Conservation (phyloP, 1,284 basidiomycete species). For the Meira nashicola region DNA sequence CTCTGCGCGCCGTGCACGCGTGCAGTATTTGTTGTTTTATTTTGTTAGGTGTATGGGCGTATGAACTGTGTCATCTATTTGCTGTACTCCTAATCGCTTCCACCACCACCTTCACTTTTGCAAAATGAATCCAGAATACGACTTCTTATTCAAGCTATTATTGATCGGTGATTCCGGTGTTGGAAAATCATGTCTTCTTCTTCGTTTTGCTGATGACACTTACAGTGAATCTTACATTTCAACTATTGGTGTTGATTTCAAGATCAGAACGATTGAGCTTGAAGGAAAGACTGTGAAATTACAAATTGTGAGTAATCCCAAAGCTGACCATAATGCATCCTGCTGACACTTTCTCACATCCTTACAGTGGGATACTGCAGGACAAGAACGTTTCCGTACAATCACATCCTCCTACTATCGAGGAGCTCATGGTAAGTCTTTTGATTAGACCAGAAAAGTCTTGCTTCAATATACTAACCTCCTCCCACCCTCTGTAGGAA, state of each 20-base stretch:
- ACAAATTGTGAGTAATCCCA: conserved; percentile 71
- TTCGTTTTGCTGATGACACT: conserved; percentile 98
- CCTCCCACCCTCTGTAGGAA: too few species aligned
- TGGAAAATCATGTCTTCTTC: conserved; percentile 94
- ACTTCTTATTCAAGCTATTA: conserved; percentile 52
- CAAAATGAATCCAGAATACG: conserved; percentile 35
- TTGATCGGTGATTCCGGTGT: conserved; percentile 55
- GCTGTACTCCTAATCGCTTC: not conserved
- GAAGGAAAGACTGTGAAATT: conserved; percentile 94
- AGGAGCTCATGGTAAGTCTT: conserved; percentile 67
- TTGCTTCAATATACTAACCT: too few species aligned
- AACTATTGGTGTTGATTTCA: conserved; percentile 70
- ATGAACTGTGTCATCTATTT: too few species aligned
- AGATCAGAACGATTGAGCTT: conserved; percentile 88
- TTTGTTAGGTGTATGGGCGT: too few species aligned
- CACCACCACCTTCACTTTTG: conserved; percentile 10
- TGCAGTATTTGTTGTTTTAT: too few species aligned
- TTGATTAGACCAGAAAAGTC: too few species aligned
- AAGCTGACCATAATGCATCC: not conserved
- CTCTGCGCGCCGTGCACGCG: too few species aligned
- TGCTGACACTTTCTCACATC: not conserved
- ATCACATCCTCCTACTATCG: conserved; percentile 99
- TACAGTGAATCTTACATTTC: conserved; percentile 99
- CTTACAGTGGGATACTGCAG: conserved; percentile 92
- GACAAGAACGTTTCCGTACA: conserved; percentile 97